These are phyloP conservation scores for Sambucus nigra DNA, from an alignment of 129 eudicot species.

Conservation along the genomic window DNA sequence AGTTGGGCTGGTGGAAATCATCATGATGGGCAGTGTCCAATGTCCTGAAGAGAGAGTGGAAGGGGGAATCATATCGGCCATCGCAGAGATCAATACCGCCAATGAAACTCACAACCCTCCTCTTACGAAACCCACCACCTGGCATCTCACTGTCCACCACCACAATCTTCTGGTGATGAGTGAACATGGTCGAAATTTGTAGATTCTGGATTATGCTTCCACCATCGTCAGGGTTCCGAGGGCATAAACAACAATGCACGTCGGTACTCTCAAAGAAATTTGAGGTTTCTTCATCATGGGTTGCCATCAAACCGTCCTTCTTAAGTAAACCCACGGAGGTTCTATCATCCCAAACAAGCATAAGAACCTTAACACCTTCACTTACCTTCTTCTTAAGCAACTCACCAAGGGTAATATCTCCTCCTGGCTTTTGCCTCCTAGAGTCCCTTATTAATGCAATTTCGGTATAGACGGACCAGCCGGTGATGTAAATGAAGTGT, in stretches of 20 bases:
- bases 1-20: slow-evolving; percentile 81
- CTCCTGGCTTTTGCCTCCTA: slow-evolving; percentile 52
- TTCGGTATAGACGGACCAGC: slow-evolving; percentile 82
- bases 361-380: slow-evolving; percentile 67
- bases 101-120: slow-evolving; percentile 58
- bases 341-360: slow-evolving; percentile 73
- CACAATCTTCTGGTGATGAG: slow-evolving; percentile 76
- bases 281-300: slow-evolving; percentile 73
- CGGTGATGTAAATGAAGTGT: slow-evolving; percentile 66
- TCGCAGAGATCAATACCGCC: slow-evolving; percentile 84
- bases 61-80: slow-evolving; percentile 66
- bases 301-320: slow-evolving; percentile 76
- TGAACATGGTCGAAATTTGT: slow-evolving; percentile 74
- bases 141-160: slow-evolving; percentile 62
- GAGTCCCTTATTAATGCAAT: slow-evolving; percentile 63
- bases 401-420: slow-evolving; percentile 69
- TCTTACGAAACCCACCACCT: slow-evolving; percentile 30
- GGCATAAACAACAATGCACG: slow-evolving; percentile 59
- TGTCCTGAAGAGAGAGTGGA: slow-evolving; percentile 69
- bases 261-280: slow-evolving; percentile 42
- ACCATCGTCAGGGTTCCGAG: slow-evolving; percentile 76
- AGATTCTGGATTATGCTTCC: slow-evolving; percentile 65
- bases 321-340: slow-evolving; percentile 51
- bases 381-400: slow-evolving; percentile 61
- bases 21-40: slow-evolving; percentile 63